Base-by-base conservation (phyloP, 768 basidiomycete genomes). In the Dioszegia aurantiaca region DNA sequence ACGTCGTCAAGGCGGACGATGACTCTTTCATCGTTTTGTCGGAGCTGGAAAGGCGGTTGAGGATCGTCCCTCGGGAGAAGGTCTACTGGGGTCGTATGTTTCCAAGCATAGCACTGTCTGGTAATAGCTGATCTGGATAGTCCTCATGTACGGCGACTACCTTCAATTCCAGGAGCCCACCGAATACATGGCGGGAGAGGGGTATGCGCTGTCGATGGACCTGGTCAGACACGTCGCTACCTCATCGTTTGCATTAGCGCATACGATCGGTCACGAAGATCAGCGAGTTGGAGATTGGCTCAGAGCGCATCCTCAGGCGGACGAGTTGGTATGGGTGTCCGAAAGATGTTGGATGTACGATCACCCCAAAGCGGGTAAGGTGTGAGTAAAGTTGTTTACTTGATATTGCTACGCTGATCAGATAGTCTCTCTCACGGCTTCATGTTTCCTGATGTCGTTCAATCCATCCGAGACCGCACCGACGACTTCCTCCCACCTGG, bases 301-400 rank as follows among this genome's bases (percentile, higher is more conserved):
- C 84, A 81, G 82, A 19, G 70, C 85, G 53, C 93, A 95, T 78
- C 92, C 93, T 47, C 62, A 78, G 63, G 44, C 77, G 62, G 78
- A 82, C 27, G 83, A 87, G 64, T 84, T 99, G 39, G 84, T 90
- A 42, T 98, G 94, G 93, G 82, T 82, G 30, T 86, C 88, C 65
- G 93, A 99, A 72, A 84, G 87, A 26, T 98, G 94, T 77, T 94
- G 90, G 89, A 90, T 99, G 64, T 97, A 99, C 77, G 93, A 99
- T 73, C 94, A 97, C 77, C 94, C 94, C 1, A 86, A 90, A 47
- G 85, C 89, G 16, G 87, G 89, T 46, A 95, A 93, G 19, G 92
- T 94, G 85, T 92, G 80, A 70, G 88, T 81, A n/a, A n/a, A n/a
- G n/a, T n/a, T n/a, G 27, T 26, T 28, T 53, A 27, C 39, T 44